Evolutionary conservation across 2,329 filamentous ascomycete genomes (phyloP).

Genomic region (Cladophialophora yegresii): DNA sequence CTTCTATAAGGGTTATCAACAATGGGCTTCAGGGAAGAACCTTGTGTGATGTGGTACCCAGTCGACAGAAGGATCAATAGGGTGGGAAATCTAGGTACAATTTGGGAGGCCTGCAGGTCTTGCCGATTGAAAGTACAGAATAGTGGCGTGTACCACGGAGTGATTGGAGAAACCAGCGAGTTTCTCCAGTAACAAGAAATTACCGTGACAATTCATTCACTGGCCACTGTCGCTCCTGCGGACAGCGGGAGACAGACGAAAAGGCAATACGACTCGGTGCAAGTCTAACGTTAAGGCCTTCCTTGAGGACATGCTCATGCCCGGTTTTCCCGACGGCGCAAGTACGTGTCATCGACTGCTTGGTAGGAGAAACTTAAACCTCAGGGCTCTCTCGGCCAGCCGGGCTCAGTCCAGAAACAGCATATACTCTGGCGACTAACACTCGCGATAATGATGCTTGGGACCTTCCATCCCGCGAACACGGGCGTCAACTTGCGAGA

Average conservation of each 20-base stretch:
- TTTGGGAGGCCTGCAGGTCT: conserved; percentile 10
- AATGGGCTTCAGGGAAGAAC: conserved; percentile 1
- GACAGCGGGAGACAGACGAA: neutral
- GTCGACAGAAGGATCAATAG: conserved; percentile 3
- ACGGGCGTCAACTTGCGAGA: neutral
- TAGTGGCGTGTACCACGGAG: conserved; percentile 15
- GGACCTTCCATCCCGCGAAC: conserved; percentile 3
- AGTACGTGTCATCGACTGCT: neutral
- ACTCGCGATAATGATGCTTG: neutral
- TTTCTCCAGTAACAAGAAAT: conserved; percentile 3
- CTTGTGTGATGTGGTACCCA: conserved; percentile 6
- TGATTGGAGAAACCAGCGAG: conserved; percentile 6
- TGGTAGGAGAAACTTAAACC: neutral
- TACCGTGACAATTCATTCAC: neutral
- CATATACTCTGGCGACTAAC: neutral
- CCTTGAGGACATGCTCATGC: neutral
- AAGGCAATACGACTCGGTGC: neutral
- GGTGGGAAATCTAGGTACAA: conserved; percentile 12
- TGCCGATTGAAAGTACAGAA: conserved; percentile 11
- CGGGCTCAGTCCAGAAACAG: neutral
- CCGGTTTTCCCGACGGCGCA: neutral
- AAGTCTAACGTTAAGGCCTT: neutral
- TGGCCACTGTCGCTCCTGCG: neutral
- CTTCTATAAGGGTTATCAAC: conserved; percentile 8
- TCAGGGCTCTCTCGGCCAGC: neutral